phyloP scores from a whole-genome alignment of 345 rosid species.

The Balakata baccata region DNA sequence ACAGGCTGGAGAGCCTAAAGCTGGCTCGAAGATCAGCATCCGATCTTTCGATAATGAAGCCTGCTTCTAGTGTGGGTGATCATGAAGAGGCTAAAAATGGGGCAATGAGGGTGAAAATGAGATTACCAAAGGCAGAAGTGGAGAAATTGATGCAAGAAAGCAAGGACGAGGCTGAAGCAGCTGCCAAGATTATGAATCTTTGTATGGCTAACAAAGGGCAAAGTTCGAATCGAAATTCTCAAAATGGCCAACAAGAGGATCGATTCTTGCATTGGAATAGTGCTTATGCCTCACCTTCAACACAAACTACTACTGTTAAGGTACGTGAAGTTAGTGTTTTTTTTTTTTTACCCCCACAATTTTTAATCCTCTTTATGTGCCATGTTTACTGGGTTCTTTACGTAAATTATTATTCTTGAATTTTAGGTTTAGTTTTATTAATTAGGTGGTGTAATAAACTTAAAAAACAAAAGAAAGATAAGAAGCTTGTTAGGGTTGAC shows the following conservation, averaged over 20 bases:
- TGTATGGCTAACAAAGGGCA: constrained; percentile 31
- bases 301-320: constrained; percentile 20
- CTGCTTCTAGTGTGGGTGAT: not conserved
- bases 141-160: constrained; percentile 68
- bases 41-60: constrained; percentile 57
- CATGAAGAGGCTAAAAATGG: constrained; percentile 19
- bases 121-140: constrained; percentile 61
- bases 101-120: constrained; percentile 56
- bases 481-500: not conserved
- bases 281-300: constrained; percentile 10
- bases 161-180: constrained; percentile 51
- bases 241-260: not conserved
- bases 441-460: not conserved
- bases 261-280: constrained; percentile 32
- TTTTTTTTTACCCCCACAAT: constrained; percentile 7
- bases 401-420: not conserved
- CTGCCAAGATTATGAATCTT: constrained; percentile 62
- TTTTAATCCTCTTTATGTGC: constrained; percentile 22
- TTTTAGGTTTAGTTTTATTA: no score
- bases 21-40: constrained; percentile 74
- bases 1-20: constrained; percentile 77
- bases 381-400: not conserved
- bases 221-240: not conserved
- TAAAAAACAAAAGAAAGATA: no score
- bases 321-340: constrained; percentile 59